These are phyloP conservation scores for Andrographis paniculata DNA, from an alignment of 305 asterid genomes.

Conservation along the genomic window DNA sequence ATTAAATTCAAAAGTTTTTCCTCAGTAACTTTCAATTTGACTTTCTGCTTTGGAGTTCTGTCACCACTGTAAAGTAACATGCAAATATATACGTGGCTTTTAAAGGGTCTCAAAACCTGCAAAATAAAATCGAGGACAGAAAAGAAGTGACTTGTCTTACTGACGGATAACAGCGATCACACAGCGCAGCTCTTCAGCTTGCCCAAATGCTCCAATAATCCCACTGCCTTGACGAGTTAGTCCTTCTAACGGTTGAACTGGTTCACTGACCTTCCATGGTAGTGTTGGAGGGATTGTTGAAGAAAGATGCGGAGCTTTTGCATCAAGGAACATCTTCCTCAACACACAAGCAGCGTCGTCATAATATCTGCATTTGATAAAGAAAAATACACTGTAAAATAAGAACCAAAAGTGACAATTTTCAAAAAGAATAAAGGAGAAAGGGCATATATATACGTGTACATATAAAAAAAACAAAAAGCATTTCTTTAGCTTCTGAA, in stretches of 20 bases:
- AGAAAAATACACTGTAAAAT: not conserved
- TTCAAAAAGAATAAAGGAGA: constrained; percentile 1
- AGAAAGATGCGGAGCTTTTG: constrained; percentile 97
- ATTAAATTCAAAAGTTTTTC: constrained; percentile 91
- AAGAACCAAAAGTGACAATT: not conserved
- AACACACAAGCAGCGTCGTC: constrained; percentile 95
- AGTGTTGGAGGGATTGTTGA: constrained; percentile 76
- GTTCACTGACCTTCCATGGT: constrained; percentile 90
- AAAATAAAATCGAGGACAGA: constrained; percentile 12
- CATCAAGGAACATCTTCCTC: constrained; percentile 94
- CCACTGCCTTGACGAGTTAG: constrained; percentile 96
- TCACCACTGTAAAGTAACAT: constrained; percentile 69
- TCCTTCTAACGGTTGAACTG: constrained; percentile 78
- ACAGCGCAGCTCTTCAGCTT: constrained; percentile 90
- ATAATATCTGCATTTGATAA: constrained; percentile 53
- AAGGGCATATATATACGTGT: not conserved
- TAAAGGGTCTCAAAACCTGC: constrained; percentile 1
- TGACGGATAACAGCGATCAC: constrained; percentile 90
- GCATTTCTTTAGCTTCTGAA: not conserved
- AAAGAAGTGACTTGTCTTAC: constrained; percentile 37
- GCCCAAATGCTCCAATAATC: constrained; percentile 83
- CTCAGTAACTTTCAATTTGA: constrained; percentile 93
- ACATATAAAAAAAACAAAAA: not conserved
- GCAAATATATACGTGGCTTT: constrained; percentile 1
- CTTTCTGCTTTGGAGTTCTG: constrained; percentile 99